Percentiles rank a stretch among this genome's conserved stretches.
phyloP scores from a whole-genome alignment of 2,329 filamentous ascomycete genomes.

The Rhynchosporium graminicola region DNA sequence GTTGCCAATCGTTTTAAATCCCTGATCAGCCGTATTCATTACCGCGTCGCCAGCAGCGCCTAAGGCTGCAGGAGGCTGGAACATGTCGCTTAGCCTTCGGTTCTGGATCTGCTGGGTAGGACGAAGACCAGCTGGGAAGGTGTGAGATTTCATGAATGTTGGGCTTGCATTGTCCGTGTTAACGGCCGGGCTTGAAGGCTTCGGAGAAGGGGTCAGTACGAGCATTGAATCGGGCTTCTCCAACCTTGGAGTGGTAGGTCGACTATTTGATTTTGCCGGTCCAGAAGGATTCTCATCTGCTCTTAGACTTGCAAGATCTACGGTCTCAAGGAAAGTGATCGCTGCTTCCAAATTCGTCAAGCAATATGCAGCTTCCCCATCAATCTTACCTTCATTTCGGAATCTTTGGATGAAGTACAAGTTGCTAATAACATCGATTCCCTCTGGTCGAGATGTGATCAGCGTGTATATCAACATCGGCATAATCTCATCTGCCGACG shows the following conservation, averaged over 20 bases:
- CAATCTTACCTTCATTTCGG: conserved; percentile 79
- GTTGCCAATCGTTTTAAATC: conserved; percentile 87
- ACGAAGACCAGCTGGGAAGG: conserved; percentile 37
- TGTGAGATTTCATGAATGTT: conserved; percentile 40
- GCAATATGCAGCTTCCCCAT: conserved; percentile 94
- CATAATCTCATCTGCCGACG: conserved; percentile 95
- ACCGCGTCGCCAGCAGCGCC: conserved; percentile 83
- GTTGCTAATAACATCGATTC: conserved; percentile 89
- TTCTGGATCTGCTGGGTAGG: conserved; percentile 55
- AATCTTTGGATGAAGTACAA: conserved; percentile 94
- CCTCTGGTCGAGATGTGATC: conserved; percentile 84
- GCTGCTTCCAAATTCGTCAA: conserved; percentile 94
- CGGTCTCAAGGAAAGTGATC: conserved; percentile 91
- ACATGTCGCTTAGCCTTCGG: conserved; percentile 78
- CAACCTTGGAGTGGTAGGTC: conserved; percentile 49
- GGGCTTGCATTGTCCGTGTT: conserved; percentile 36
- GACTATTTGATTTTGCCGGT: conserved; percentile 57
- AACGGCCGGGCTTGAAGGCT: conserved; percentile 28
- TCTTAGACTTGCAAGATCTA: conserved; percentile 85
- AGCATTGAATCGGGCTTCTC: conserved; percentile 35
- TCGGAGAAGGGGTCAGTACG: conserved; percentile 39
- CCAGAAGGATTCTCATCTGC: conserved; percentile 75
- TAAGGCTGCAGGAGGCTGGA: conserved; percentile 80
- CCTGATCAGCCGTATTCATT: conserved; percentile 85
- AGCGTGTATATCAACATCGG: conserved; percentile 95